These are phyloP conservation scores for Andrographis paniculata DNA, from an alignment of 305 asterid genomes.

Conservation along the genomic window DNA sequence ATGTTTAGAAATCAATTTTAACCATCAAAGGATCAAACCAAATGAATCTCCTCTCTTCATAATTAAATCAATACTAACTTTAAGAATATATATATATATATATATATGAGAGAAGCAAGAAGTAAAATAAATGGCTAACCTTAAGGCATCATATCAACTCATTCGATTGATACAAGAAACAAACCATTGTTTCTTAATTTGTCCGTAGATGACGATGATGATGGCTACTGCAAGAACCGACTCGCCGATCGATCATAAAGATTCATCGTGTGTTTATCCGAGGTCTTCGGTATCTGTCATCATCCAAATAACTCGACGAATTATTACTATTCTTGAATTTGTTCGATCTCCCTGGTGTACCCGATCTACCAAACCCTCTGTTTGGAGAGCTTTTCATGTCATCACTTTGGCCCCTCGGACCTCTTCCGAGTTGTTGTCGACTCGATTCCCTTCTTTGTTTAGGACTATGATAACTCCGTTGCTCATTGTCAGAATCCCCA, in stretches of 20 bases:
- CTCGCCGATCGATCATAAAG: neutral
- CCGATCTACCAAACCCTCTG: conserved; percentile 29
- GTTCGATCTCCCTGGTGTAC: conserved; percentile 26
- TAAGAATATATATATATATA: no score
- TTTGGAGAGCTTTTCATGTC: conserved; percentile 22
- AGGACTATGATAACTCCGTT: neutral
- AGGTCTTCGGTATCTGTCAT: conserved; percentile 45
- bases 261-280: conserved; percentile 59
- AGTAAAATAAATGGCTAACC: no score
- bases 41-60: no score
- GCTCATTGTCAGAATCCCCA: neutral
- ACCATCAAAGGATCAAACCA: no score
- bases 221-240: neutral
- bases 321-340: conserved; percentile 20
- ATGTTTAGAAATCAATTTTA: no score
- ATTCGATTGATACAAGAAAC: no score
- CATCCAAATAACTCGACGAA: conserved; percentile 40
- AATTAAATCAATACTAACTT: no score
- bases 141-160: no score
- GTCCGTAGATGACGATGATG: conserved; percentile 4
- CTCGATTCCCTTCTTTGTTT: neutral
- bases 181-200: no score
- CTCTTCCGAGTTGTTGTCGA: conserved; percentile 9
- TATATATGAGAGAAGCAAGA: no score
- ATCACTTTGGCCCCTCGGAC: conserved; percentile 22